Evolutionary conservation across 2,329 filamentous ascomycete species (phyloP).

Genomic region (Colletotrichum sp.): DNA sequence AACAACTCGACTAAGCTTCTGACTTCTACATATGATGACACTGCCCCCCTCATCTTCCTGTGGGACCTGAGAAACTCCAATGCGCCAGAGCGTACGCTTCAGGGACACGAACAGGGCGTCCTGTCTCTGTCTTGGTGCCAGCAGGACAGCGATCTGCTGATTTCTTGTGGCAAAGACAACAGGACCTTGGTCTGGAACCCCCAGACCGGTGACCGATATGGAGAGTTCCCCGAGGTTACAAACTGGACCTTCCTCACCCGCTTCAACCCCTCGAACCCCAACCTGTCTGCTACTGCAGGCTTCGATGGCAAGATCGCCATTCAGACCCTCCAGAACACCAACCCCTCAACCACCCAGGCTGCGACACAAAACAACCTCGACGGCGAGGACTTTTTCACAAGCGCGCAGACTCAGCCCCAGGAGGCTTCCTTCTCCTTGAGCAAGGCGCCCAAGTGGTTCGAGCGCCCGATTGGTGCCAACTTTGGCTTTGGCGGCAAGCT

Average conservation of each 20-base stretch:
- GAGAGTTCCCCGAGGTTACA: conserved; percentile 96
- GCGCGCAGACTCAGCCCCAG: conserved; percentile 90
- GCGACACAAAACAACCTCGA: conserved; percentile 74
- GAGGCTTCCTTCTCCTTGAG: conserved; percentile 85
- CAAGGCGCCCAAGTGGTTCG: conserved; percentile 89
- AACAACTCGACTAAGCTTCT: conserved; percentile 93
- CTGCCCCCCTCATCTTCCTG: conserved; percentile 83
- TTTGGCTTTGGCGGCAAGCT: conserved; percentile 97
- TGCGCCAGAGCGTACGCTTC: conserved; percentile 85
- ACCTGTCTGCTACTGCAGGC: conserved; percentile 90
- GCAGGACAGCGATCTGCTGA: conserved; percentile 85
- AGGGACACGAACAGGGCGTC: conserved; percentile 93
- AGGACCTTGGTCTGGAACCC: conserved; percentile 96
- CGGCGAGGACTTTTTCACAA: conserved; percentile 95
- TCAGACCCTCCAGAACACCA: conserved; percentile 94
- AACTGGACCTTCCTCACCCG: conserved; percentile 98
- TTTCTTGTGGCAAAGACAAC: conserved; percentile 97
- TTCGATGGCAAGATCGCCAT: conserved; percentile 97
- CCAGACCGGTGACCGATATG: conserved; percentile 83
- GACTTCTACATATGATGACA: conserved; percentile 90
- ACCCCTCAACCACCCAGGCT: conserved; percentile 73
- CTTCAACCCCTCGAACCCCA: conserved; percentile 93
- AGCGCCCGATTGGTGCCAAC: conserved; percentile 82
- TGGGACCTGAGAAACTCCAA: conserved; percentile 98
- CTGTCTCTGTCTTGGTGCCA: conserved; percentile 94